Evolutionary conservation across 164 flowering plant genomes (phyloP), one percentile per base, ranked within the genome.

Genomic region (Berberis vulgaris): DNA sequence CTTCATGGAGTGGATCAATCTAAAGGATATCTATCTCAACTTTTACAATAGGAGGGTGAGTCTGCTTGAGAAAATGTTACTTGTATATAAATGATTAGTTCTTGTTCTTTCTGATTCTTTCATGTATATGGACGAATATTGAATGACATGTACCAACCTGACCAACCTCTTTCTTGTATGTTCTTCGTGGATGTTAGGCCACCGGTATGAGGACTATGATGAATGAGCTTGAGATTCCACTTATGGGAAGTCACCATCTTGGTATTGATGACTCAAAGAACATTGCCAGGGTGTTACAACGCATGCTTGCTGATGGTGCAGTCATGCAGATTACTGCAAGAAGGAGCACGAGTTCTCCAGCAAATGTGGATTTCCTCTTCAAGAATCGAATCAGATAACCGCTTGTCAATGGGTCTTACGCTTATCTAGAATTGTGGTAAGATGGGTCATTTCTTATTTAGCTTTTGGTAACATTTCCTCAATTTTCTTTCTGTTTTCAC

Each of bases 1-100:
- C 73, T 91, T 94, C 69, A 84, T 77, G 87, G 97, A 94, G 71
- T 94, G 97, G 99, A 87, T 94, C 72, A 94, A 94, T 79, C 70
- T 94, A 70, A 94, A 94, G 77, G 99, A 94, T 63, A 72, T 86
- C 43, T 91, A 81, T 69, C 81, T 86, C 60, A 91, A 94, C 62
- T 94, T 91, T 71, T 94, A 94, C 80, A 76, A 79, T 26, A 81
- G 79, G 62, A 81, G 77, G 86, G 97, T 94, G 56, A 75, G 85
- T 69, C 40, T 42, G 39, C 38, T 12, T 42, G 43, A 26, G 39
- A 7, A 55, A 49, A 59, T 49, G 0, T 45, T 43, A 26, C 56
- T 59, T 42, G 12, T 6, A 41, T 39, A 38, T 49, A 2, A 54
- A 11, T 41, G 53, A 44, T 61, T 12, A 41, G 0, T 53, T 45